A percentile compares a stretch with the other conserved stretches of the same genome.
These are phyloP conservation scores for Podospora pseudoanserina DNA, from an alignment of 495 filamentous ascomycete genomes.

Conservation along the genomic window DNA sequence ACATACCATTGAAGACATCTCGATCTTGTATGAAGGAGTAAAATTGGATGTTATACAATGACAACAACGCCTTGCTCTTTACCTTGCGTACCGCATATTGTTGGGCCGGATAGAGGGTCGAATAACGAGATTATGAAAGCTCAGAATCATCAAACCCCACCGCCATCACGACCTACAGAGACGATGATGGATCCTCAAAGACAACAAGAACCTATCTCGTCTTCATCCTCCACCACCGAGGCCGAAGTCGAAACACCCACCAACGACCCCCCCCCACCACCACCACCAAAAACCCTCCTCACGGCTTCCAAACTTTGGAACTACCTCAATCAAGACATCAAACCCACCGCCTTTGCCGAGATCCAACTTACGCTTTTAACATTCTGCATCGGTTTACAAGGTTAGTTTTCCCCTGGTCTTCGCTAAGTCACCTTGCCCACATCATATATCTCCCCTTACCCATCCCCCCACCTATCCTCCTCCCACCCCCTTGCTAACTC, in stretches of 20 bases:
- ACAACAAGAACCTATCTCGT: not conserved
- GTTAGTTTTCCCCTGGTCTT: constrained; percentile 11
- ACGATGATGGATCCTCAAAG: not conserved
- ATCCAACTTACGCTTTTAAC: constrained; percentile 43
- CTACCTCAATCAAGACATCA: constrained; percentile 38
- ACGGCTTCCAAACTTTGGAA: constrained; percentile 29
- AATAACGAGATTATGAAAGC: not conserved
- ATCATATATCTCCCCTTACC: not conserved
- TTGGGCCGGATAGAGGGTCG: not conserved
- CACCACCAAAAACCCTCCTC: not conserved
- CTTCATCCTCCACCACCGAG: not conserved
- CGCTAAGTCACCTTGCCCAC: not conserved
- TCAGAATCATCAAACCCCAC: not conserved
- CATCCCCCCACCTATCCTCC: not conserved
- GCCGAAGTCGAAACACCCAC: not conserved
- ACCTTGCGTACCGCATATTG: not conserved
- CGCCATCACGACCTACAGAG: not conserved
- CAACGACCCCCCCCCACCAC: not conserved
- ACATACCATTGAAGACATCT: not conserved
- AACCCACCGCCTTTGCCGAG: constrained; percentile 37
- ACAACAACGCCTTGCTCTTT: not conserved
- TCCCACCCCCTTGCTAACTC: not conserved
- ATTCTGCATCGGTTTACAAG: constrained; percentile 42
- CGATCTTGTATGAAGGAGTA: not conserved
- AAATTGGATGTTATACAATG: not conserved